Evolutionary conservation across 2,329 filamentous ascomycete genomes (phyloP).

Genomic region (Cladophialophora psammophila): DNA sequence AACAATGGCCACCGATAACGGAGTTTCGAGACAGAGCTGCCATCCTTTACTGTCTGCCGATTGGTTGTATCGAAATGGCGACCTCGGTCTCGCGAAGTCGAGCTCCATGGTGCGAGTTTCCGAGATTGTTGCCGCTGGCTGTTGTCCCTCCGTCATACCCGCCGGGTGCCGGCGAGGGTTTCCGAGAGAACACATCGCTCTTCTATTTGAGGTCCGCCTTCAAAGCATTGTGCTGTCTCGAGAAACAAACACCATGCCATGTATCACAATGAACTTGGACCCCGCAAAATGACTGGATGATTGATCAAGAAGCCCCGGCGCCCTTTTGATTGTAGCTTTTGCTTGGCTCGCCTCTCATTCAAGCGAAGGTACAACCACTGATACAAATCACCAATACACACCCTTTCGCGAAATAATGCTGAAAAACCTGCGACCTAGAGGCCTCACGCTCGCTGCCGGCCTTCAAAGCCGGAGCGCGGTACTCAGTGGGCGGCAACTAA

Average conservation of each 20-base stretch:
- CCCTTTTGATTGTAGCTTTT: background rate
- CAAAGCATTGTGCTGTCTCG: background rate
- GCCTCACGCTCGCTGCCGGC: background rate
- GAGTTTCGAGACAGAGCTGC: background rate
- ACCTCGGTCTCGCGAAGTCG: background rate
- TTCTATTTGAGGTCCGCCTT: background rate
- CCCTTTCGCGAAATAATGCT: background rate
- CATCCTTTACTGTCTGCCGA: background rate
- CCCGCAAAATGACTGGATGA: background rate
- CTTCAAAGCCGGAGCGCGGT: background rate
- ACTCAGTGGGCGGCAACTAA: background rate
- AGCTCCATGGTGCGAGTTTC: background rate
- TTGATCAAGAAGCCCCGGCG: background rate
- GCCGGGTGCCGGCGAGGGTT: background rate
- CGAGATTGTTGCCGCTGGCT: background rate
- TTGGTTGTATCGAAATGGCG: background rate
- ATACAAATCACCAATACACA: background rate
- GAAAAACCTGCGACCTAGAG: background rate
- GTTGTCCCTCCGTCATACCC: too few species aligned
- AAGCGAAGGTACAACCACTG: background rate
- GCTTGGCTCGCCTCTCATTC: background rate
- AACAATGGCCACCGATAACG: background rate
- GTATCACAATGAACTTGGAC: background rate
- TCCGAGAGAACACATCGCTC: background rate
- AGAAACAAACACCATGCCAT: background rate